phyloP scores from a whole-genome alignment of 169 alveolate genomes.

The Plasmodium falciparum region DNA sequence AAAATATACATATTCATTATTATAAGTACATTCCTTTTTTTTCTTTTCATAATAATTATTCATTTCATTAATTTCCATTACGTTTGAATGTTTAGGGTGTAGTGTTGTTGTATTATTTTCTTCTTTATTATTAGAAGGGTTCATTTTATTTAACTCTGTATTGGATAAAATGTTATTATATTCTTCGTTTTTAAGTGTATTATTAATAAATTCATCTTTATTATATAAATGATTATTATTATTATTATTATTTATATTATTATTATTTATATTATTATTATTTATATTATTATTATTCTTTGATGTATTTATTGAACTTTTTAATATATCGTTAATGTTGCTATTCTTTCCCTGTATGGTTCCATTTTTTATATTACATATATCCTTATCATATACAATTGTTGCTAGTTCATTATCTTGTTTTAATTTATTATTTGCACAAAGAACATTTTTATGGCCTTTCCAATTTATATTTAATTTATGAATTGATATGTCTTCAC shows the following conservation, averaged over 20 bases:
- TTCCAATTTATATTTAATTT: conserved; percentile 21
- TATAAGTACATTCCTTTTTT: conserved; percentile 8
- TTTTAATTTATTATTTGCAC: conserved; percentile 15
- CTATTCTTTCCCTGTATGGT: neutral
- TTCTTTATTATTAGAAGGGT: neutral
- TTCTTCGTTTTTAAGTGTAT: too few relatives aligned
- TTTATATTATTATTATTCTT: neutral
- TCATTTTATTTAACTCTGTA: neutral
- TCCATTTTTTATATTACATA: neutral
- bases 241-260: neutral
- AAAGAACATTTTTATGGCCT: conserved; percentile 1
- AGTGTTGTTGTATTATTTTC: neutral
- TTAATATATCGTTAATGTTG: neutral
- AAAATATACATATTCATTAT: conserved; percentile 15
- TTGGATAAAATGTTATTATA: too few relatives aligned
- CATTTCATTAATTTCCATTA: conserved; percentile 27
- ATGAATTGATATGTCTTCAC: conserved; percentile 1
- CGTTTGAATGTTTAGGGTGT: neutral
- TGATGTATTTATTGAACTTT: neutral
- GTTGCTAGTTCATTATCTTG: conserved; percentile 14
- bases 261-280: too few relatives aligned
- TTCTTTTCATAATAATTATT: conserved; percentile 31
- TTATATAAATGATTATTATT: neutral
- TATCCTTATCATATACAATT: neutral
- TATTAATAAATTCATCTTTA: too few relatives aligned